Conservation (phyloP, 371 early-diverging fungal species). For the Phascolomyces articulosus region DNA sequence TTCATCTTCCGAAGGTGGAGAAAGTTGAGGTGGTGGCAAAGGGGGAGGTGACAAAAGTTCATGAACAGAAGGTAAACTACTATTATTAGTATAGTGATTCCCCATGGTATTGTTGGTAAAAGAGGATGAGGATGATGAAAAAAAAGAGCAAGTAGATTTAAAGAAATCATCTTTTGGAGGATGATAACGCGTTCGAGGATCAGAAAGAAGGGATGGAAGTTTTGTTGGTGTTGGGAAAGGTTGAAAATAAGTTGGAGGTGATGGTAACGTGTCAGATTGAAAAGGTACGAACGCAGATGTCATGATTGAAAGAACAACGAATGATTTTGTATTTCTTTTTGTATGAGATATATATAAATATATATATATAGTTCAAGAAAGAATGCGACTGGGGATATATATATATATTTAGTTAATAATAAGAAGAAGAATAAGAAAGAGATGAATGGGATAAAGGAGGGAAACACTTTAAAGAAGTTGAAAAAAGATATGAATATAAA, state of each 20-base stretch:
- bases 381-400: neutral
- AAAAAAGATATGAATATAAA: too few relatives aligned
- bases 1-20: slow-evolving; percentile 11
- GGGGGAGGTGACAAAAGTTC: slow-evolving; percentile 10
- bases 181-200: neutral
- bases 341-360: too few relatives aligned
- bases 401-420: neutral
- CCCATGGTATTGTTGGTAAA: too few relatives aligned
- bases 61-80: slow-evolving; percentile 38
- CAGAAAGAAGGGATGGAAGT: slow-evolving; percentile 15
- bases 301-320: slow-evolving; percentile 7
- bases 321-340: neutral
- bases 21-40: neutral
- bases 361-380: too few relatives aligned
- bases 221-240: slow-evolving; percentile 9
- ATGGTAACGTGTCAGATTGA: slow-evolving; percentile 16
- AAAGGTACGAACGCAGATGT: slow-evolving; percentile 23
- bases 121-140: too few relatives aligned
- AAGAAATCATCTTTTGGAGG: slow-evolving; percentile 6
- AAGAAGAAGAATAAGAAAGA: slow-evolving; percentile 1
- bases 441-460: neutral
- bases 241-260: slow-evolving; percentile 18
- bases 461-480: neutral
- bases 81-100: too few relatives aligned
- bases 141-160: too few relatives aligned